A percentile compares a stretch with the other conserved stretches of the same genome.
phyloP scores from a whole-genome alignment of 176 grass and related monocot species.

The Aegilops speltoides region DNA sequence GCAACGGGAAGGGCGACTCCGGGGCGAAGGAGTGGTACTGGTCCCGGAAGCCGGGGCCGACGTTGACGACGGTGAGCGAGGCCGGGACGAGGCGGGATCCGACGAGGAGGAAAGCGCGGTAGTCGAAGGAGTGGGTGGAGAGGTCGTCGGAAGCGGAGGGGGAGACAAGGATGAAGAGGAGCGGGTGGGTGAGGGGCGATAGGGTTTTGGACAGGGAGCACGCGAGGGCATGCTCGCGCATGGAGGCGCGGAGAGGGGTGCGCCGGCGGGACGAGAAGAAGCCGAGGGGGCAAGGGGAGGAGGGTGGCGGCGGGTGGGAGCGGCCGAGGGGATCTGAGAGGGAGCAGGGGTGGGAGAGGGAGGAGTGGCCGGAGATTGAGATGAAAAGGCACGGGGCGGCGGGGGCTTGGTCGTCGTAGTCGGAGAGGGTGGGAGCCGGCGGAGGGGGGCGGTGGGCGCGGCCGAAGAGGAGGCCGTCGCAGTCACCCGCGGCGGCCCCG shows the following conservation, averaged over 20 bases:
- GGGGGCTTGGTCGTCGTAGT: constrained; percentile 26
- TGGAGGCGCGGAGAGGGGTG: constrained; percentile 51
- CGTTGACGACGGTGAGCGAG: constrained; percentile 49
- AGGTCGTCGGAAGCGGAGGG: constrained; percentile 16
- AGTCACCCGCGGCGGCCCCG: constrained; percentile 36
- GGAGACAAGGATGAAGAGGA: constrained; percentile 28
- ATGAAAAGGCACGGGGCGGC: constrained; percentile 27
- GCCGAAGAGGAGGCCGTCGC: constrained; percentile 63
- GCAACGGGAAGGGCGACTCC: constrained; percentile 45
- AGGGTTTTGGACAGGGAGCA: constrained; percentile 38
- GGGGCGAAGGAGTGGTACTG: constrained; percentile 53
- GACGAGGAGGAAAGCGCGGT: constrained; percentile 54
- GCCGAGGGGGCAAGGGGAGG: constrained; percentile 21
- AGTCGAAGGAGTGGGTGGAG: constrained; percentile 39
- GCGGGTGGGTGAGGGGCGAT: constrained; percentile 9
- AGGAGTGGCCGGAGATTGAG: constrained; percentile 53
- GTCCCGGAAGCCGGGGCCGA: constrained; percentile 44
- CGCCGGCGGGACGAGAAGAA: constrained; percentile 74
- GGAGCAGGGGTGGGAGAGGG: constrained; percentile 32
- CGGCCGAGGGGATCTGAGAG: constrained; percentile 49
- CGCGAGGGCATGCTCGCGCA: constrained; percentile 50
- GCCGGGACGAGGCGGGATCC: constrained; percentile 41
- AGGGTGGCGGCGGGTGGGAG: not conserved
- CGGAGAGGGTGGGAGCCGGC: constrained; percentile 38
- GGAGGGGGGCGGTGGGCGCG: constrained; percentile 31